A percentile compares a stretch with the other conserved stretches of the same genome.
phyloP scores from a whole-genome alignment of 2,329 filamentous ascomycete genomes.

The Phaeomoniella chlamydospora region DNA sequence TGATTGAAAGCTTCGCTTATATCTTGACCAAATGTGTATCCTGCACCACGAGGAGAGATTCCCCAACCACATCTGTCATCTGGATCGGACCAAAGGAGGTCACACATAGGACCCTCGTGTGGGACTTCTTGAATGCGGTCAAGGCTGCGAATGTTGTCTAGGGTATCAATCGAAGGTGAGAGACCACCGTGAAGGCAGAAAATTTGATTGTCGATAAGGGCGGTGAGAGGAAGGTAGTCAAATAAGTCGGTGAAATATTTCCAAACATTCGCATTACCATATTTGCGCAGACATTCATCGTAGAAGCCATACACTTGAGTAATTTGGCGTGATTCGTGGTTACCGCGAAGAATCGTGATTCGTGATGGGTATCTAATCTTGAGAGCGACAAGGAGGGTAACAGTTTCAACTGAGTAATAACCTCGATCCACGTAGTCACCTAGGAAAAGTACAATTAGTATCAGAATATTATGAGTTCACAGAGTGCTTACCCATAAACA shows the following conservation, averaged over 20 bases:
- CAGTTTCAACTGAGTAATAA: slow-evolving; percentile 97
- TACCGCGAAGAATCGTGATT: slow-evolving; percentile 96
- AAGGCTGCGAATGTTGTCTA: slow-evolving; percentile 87
- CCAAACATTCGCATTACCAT: slow-evolving; percentile 98
- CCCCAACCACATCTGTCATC: slow-evolving; percentile 95
- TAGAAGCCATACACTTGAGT: slow-evolving; percentile 99
- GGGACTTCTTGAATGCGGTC: slow-evolving; percentile 97
- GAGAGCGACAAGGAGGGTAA: slow-evolving; percentile 86
- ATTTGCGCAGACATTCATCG: slow-evolving; percentile 96
- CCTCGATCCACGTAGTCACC: slow-evolving; percentile 97
- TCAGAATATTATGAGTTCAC: slow-evolving; percentile 3
- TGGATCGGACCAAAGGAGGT: slow-evolving; percentile 93
- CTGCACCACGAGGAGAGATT: slow-evolving; percentile 84
- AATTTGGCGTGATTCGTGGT: slow-evolving; percentile 98
- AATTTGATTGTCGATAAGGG: slow-evolving; percentile 97
- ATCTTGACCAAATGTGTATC: slow-evolving; percentile 91
- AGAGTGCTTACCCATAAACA: slow-evolving; percentile 75
- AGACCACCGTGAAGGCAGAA: slow-evolving; percentile 96
- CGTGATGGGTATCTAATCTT: slow-evolving; percentile 97
- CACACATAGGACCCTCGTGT: slow-evolving; percentile 96
- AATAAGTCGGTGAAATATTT: slow-evolving; percentile 98
- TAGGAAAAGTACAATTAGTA: slow-evolving; percentile 21
- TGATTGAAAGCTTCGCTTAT: slow-evolving; percentile 99
- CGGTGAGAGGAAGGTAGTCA: slow-evolving; percentile 93
- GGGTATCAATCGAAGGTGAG: slow-evolving; percentile 87